These are phyloP conservation scores for Pseudoturritis turrita DNA, from an alignment of 345 rosid genomes.

Conservation along the genomic window DNA sequence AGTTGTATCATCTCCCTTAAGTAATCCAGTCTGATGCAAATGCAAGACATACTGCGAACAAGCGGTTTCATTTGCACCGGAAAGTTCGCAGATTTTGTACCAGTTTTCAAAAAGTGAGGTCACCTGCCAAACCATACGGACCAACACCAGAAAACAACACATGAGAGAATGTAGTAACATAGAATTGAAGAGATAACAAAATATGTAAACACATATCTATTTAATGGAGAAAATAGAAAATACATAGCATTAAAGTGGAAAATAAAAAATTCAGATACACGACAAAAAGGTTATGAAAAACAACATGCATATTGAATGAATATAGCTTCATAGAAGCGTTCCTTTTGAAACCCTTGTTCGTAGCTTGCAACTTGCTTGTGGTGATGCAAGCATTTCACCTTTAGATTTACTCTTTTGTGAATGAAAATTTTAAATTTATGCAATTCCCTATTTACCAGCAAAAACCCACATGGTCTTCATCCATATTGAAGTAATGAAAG, in stretches of 20 bases:
- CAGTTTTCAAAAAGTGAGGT: conserved; percentile 66
- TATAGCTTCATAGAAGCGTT: background rate
- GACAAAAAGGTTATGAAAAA: background rate
- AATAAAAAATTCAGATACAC: background rate
- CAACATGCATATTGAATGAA: background rate
- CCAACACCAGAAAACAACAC: background rate
- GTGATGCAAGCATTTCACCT: conserved; percentile 1
- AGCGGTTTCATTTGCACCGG: conserved; percentile 68
- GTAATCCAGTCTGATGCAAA: conserved; percentile 75
- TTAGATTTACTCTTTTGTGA: background rate
- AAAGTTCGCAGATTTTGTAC: conserved; percentile 74
- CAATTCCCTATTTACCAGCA: background rate
- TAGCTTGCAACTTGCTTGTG: background rate
- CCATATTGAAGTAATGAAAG: background rate
- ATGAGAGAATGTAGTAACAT: background rate
- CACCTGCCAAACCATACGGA: conserved; percentile 43
- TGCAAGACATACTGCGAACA: conserved; percentile 57
- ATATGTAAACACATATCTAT: background rate
- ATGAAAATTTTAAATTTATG: background rate
- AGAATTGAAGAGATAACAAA: conserved; percentile 4
- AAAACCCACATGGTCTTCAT: background rate
- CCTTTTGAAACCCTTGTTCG: background rate
- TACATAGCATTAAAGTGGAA: background rate
- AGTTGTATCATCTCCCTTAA: conserved; percentile 83
- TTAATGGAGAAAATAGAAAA: background rate